phyloP scores from a whole-genome alignment of 2,329 filamentous ascomycete species.

The Xylariales sp. region DNA sequence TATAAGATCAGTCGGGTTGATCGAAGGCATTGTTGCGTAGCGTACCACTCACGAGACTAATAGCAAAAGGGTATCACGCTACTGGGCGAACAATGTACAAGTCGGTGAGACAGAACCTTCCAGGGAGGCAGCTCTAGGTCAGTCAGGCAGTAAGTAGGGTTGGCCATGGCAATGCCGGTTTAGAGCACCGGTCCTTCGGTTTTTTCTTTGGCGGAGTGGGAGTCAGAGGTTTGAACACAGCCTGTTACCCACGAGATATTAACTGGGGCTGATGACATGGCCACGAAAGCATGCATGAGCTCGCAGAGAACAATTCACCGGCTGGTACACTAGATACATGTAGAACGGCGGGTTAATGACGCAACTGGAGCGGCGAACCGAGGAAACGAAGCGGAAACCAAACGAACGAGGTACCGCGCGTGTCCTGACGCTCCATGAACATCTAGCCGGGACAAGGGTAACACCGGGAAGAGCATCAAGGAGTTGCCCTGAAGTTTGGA shows the following conservation, averaged over 20 bases:
- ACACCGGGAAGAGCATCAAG: slow-evolving; percentile 41
- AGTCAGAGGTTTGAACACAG: slow-evolving; percentile 45
- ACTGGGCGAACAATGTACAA: slow-evolving; percentile 44
- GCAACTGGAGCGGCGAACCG: slow-evolving; percentile 47
- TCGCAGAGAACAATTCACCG: slow-evolving; percentile 52
- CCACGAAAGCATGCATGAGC: slow-evolving; percentile 61
- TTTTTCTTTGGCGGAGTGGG: slow-evolving; percentile 22
- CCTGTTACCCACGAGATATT: slow-evolving; percentile 52
- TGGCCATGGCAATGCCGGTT: slow-evolving; percentile 26
- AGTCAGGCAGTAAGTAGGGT: slow-evolving; percentile 20
- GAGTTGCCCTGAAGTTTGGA: slow-evolving; percentile 41
- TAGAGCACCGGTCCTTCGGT: slow-evolving; percentile 20
- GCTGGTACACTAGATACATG: slow-evolving; percentile 47
- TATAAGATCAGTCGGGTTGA: slow-evolving; percentile 47
- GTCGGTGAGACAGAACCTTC: slow-evolving; percentile 43
- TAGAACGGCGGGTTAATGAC: slow-evolving; percentile 49
- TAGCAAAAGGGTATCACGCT: slow-evolving; percentile 39
- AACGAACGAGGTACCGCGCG: slow-evolving; percentile 44
- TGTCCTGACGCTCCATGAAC: slow-evolving; percentile 42
- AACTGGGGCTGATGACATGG: slow-evolving; percentile 54
- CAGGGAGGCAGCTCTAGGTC: slow-evolving; percentile 33
- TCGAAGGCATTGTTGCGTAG: slow-evolving; percentile 45
- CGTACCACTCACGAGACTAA: slow-evolving; percentile 47
- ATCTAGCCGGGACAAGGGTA: slow-evolving; percentile 42
- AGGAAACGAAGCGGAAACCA: slow-evolving; percentile 42